A percentile compares a stretch with the other conserved stretches of the same genome.
Conservation (phyloP, 768 basidiomycete genomes). For the Auriscalpium microsporum region DNA sequence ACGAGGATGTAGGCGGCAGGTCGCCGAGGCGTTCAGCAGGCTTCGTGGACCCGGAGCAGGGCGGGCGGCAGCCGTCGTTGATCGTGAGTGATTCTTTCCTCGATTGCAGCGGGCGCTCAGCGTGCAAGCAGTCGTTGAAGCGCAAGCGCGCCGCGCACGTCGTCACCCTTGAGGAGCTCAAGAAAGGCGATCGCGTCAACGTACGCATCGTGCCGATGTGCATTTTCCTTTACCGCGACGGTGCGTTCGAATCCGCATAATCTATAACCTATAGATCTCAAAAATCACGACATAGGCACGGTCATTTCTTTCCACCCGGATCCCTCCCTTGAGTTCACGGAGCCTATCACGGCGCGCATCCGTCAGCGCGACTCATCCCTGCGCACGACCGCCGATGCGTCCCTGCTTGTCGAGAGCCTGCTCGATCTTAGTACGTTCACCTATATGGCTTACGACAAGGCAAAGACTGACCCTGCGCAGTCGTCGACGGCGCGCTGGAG, state of each 20-base stretch:
- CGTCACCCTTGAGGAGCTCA: constrained; percentile 28
- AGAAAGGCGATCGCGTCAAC: constrained; percentile 48
- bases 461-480: constrained; percentile 22
- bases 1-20: constrained; percentile 18
- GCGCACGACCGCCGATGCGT: constrained; percentile 55
- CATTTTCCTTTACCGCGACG: constrained; percentile 61
- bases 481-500: constrained; percentile 61
- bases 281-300: constrained; percentile 36
- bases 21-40: background rate
- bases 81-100: background rate
- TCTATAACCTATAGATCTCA: background rate
- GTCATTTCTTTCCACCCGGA: constrained; percentile 52
- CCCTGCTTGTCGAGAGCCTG: constrained; percentile 59
- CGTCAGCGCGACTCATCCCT: constrained; percentile 51
- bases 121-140: constrained; percentile 26
- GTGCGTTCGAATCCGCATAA: constrained; percentile 24
- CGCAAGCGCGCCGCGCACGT: constrained; percentile 20
- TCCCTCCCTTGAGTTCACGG: constrained; percentile 38
- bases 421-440: constrained; percentile 41
- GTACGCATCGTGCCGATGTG: constrained; percentile 57
- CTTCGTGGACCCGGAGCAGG: constrained; percentile 18
- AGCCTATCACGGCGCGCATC: constrained; percentile 51
- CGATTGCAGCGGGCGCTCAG: background rate
- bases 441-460: background rate
- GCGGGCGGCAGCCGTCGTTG: constrained; percentile 7